Evolutionary conservation across 345 rosid species (phyloP), one percentile per base, ranked within the genome.

Genomic region (Camelina hispida): DNA sequence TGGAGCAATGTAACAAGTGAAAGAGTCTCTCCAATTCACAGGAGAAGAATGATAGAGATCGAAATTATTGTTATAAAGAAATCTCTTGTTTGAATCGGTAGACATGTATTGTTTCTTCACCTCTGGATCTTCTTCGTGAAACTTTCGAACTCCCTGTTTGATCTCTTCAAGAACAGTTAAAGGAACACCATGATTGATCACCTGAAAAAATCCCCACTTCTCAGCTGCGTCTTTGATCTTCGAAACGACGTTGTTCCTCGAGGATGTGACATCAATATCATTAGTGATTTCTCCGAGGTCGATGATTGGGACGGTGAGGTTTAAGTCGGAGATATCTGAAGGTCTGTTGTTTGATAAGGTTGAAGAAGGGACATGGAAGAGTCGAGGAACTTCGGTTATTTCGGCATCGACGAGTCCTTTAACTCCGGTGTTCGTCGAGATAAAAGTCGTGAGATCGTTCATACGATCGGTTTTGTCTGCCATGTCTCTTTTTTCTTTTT

Each of bases 151-250:
- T 16, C 69, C 69, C 4, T 72, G n/a, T 59, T 66, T 71, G 51
- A 71, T 78, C 6, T 78, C 74, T 67, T 71, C 81, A 40, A 78
- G 81, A 78, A 78, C 57, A 9, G 25, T 28, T 38, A 37, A 42
- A 15, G 80, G 84, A 25, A 85, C 79, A 53, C 85, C 86, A 44
- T 87, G 88, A 11, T 84, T 85, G 8, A 81, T 74, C 72, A 85
- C 79, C 30, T 85, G 89, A 35, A 85, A 85, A 71, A 87, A 81
- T 0, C 85, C 84, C 79, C 80, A 76, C 0, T 50, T 70, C 74
- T 69, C 70, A 0, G 70, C 28, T 12, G 85, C 85, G 7, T 62
- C 54, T 66, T 54, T 69, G 53, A 84, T 74, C 68, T 69, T 53
- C 0, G 69, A 66, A 32, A 80, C 76, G 28, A 78, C 63, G 4